These are phyloP conservation scores for Pholiota conissans DNA, from an alignment of 768 basidiomycete species.

Conservation along the genomic window DNA sequence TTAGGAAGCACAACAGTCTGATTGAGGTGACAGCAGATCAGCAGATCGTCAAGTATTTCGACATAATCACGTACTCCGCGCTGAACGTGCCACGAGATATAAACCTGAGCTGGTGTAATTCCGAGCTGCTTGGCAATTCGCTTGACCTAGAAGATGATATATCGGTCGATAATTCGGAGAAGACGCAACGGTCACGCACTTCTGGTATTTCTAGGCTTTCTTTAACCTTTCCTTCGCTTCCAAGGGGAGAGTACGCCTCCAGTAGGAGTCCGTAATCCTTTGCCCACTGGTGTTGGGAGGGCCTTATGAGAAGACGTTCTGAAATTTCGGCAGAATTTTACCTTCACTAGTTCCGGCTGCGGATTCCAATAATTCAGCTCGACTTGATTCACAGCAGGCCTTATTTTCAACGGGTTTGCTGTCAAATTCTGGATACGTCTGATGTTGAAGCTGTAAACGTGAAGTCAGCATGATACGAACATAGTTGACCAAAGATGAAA, in stretches of 20 bases:
- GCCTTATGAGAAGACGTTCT: background rate
- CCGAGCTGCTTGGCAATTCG: slow-evolving; percentile 59
- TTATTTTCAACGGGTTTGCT: slow-evolving; percentile 56
- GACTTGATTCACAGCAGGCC: slow-evolving; percentile 75
- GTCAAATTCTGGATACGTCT: slow-evolving; percentile 60
- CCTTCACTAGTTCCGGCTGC: slow-evolving; percentile 73
- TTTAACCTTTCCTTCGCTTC: slow-evolving; percentile 57
- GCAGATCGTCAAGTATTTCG: background rate
- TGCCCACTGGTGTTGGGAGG: too few species aligned
- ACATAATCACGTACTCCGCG: slow-evolving; percentile 54
- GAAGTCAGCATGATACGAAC: background rate
- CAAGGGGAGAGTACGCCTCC: slow-evolving; percentile 78
- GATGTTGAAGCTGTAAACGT: slow-evolving; percentile 29
- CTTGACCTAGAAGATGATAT: slow-evolving; percentile 38
- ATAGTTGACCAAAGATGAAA: background rate
- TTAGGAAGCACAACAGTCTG: slow-evolving; percentile 77
- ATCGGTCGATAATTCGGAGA: background rate
- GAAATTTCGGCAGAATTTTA: slow-evolving; percentile 15
- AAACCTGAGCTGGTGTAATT: slow-evolving; percentile 73
- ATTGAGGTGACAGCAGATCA: background rate
- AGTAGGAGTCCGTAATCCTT: slow-evolving; percentile 64
- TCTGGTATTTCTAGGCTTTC: slow-evolving; percentile 59
- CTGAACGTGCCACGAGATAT: slow-evolving; percentile 78
- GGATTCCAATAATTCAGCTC: slow-evolving; percentile 79
- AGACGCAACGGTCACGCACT: slow-evolving; percentile 32